phyloP scores from a whole-genome alignment of 2,329 filamentous ascomycete genomes.

The Fusarium sarcochroum region DNA sequence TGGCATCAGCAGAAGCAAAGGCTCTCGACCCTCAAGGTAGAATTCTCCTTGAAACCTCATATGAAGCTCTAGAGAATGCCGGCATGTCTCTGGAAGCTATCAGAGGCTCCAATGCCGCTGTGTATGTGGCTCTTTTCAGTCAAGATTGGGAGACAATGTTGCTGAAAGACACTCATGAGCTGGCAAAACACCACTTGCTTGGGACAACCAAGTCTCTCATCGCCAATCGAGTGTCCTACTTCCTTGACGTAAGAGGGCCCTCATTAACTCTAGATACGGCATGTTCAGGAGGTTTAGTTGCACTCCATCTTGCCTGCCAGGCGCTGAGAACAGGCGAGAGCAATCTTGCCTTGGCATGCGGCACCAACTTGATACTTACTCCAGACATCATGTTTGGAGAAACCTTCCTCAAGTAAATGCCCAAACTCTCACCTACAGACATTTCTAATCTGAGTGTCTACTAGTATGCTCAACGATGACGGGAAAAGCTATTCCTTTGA shows the following conservation, averaged over 20 bases:
- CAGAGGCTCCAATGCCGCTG: conserved; percentile 47
- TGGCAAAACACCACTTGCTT: conserved; percentile 8
- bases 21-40: conserved; percentile 54
- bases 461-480: conserved; percentile 25
- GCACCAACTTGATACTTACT: conserved; percentile 29
- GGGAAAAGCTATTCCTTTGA: conserved; percentile 36
- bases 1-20: conserved; percentile 50
- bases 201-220: conserved; percentile 50
- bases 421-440: not conserved
- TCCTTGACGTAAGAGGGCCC: conserved; percentile 56
- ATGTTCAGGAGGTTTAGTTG: conserved; percentile 56
- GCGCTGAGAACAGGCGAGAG: conserved; percentile 61
- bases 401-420: not conserved
- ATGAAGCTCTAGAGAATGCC: conserved; percentile 53
- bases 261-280: conserved; percentile 55
- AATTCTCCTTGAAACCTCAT: conserved; percentile 53
- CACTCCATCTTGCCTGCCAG: conserved; percentile 43
- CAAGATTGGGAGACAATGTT: not conserved
- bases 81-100: conserved; percentile 49
- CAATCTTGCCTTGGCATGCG: conserved; percentile 58
- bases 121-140: conserved; percentile 53
- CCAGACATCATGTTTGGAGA: conserved; percentile 34
- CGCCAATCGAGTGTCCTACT: conserved; percentile 55
- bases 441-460: not conserved
- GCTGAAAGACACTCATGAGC: not conserved